A percentile compares a stretch with the other conserved stretches of the same genome.
phyloP scores from a whole-genome alignment of 352 stramenopile species.

The Pythium monospermum region DNA sequence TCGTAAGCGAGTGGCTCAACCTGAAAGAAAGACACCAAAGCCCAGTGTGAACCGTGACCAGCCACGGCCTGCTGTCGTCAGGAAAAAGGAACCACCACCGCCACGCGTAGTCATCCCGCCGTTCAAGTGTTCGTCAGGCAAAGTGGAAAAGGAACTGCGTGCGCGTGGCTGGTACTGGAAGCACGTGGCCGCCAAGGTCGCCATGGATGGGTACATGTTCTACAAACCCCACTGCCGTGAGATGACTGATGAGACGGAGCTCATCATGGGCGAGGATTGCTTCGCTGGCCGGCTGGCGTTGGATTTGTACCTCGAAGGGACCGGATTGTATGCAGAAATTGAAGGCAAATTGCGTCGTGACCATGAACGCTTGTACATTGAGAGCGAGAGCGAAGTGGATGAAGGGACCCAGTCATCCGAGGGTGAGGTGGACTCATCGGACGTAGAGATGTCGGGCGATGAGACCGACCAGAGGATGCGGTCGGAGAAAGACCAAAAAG shows the following conservation, averaged over 20 bases:
- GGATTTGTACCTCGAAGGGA: constrained; percentile 35
- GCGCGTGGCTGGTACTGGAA: constrained; percentile 69
- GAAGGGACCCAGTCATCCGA: neutral
- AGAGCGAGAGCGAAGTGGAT: neutral
- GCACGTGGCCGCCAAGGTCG: constrained; percentile 7
- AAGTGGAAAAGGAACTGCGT: constrained; percentile 49
- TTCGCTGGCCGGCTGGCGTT: constrained; percentile 43
- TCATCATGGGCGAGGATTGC: constrained; percentile 36
- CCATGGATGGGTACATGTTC: constrained; percentile 41
- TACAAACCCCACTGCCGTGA: constrained; percentile 45
- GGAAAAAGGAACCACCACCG: too few relatives aligned
- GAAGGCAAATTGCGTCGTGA: constrained; percentile 32
- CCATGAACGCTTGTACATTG: constrained; percentile 27
- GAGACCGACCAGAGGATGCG: constrained; percentile 26
- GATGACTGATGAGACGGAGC: constrained; percentile 19
- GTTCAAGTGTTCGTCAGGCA: constrained; percentile 61
- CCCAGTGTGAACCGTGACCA: too few relatives aligned
- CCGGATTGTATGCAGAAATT: constrained; percentile 39
- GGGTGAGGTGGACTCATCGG: neutral
- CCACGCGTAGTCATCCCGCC: constrained; percentile 25
- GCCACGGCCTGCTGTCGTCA: too few relatives aligned
- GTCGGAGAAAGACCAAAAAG: constrained; percentile 11
- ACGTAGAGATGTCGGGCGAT: neutral
- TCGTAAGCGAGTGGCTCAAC: too few relatives aligned
- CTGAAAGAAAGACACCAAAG: too few relatives aligned